Evolutionary conservation across 2,329 filamentous ascomycete species (phyloP), one percentile per base, ranked within the genome.

Genomic region (Verticillium klebahnii): DNA sequence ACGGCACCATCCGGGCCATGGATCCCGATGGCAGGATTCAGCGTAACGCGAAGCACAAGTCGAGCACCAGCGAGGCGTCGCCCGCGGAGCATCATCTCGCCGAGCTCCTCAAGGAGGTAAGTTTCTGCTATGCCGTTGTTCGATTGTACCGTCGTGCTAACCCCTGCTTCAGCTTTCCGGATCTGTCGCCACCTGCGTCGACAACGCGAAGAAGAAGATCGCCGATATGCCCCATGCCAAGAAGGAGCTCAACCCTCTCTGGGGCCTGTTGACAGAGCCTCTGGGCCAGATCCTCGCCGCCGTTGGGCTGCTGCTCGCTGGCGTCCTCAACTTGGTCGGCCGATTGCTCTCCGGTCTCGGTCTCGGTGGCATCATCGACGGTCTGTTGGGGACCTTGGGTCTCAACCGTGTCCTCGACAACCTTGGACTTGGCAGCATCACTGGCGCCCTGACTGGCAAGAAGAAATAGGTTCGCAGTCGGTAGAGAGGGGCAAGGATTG

Each of bases 151-250:
- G 4, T 9, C 45, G 4, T 9, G 58, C 60, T 62, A 29, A 69
- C 40, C n/a, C 32, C n/a, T 14, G 15, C 29, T 2, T 19, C 61
- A 87, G 78, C 83, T 97, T 63, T 94, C 93, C 0, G 89, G 89
- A 23, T 89, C 86, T 31, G 90, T 97, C 25, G 89, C 90, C 56
- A 87, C 89, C 69, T 92, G 89, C 29, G 94, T 97, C 68, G 93
- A 97, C 71, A 88, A 89, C 66, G 90, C 91, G 31, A 95, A 93
- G 86, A 91, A 89, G 80, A 91, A 91, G 81, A 90, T 97, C 64
- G 87, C 90, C 71, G 90, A 91, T 71, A 95, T 97, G 91, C 93
- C 93, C 6, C 90, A 96, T 68, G 93, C 92, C 54, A 96, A 97
- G 89, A 94, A 96, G 83, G 89, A 94, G 80, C 84, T 97, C 64